A percentile compares a stretch with the other conserved stretches of the same genome.
These are phyloP conservation scores for Penicillium sp. DNA, from an alignment of 2,329 filamentous ascomycete genomes.

Conservation along the genomic window DNA sequence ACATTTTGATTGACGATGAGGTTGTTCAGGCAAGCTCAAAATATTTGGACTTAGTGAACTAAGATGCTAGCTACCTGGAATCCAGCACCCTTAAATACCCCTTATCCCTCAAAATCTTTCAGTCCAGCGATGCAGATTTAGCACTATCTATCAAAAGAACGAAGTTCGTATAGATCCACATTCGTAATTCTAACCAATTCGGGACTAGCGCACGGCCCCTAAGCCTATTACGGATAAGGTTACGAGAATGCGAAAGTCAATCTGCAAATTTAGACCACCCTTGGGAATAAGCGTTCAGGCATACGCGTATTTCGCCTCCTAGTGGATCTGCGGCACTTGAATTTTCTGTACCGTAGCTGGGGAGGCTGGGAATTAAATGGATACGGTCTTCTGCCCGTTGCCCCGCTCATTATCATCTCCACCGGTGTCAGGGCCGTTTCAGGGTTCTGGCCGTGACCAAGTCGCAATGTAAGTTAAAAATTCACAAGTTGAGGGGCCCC, in stretches of 20 bases:
- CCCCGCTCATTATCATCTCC: too few relatives aligned
- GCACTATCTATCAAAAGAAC: not conserved
- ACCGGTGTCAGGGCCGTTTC: too few relatives aligned
- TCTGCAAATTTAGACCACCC: not conserved
- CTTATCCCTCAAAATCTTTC: not conserved
- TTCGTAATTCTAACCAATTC: not conserved
- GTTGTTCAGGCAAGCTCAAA: not conserved
- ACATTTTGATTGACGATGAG: not conserved
- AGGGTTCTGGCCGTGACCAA: too few relatives aligned
- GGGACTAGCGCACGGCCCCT: not conserved
- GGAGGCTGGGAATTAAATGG: not conserved
- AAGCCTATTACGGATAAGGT: not conserved
- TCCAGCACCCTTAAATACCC: not conserved
- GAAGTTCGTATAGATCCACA: not conserved
- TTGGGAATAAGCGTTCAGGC: not conserved
- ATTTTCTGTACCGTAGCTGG: not conserved
- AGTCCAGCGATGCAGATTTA: not conserved
- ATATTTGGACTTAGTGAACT: not conserved
- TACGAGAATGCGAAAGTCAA: not conserved
- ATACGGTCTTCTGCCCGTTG: not conserved
- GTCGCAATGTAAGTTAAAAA: too few relatives aligned
- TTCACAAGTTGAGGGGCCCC: too few relatives aligned
- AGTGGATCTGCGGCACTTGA: not conserved
- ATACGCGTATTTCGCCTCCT: not conserved
- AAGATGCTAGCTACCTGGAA: not conserved